phyloP scores from a whole-genome alignment of 1,284 basidiomycete species.

The Ustilago trichophora region DNA sequence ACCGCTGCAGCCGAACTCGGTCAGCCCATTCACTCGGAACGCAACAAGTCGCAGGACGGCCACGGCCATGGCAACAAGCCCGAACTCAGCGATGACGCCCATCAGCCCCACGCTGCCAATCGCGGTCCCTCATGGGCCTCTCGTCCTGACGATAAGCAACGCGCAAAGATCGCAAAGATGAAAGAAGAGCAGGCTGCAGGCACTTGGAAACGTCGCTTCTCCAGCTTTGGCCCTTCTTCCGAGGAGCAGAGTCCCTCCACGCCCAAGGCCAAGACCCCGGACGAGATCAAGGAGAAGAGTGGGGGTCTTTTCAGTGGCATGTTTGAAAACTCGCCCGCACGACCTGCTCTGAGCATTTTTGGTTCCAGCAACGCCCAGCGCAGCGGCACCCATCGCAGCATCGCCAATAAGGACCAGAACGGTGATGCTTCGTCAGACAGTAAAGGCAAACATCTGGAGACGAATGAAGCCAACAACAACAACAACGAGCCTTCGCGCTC shows the following conservation, averaged over 20 bases:
- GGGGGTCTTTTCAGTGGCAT: conserved; percentile 19
- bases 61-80: conserved; percentile 2
- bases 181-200: conserved; percentile 39
- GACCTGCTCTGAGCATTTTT: conserved; percentile 33
- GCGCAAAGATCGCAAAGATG: conserved; percentile 52
- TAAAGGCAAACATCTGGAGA: conserved; percentile 16
- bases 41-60: conserved; percentile 13
- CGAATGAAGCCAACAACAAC: too few species aligned
- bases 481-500: conserved; percentile 11
- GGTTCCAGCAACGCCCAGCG: conserved; percentile 14
- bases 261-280: conserved; percentile 10
- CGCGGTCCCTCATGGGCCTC: conserved; percentile 56
- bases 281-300: conserved; percentile 23
- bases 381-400: conserved; percentile 1
- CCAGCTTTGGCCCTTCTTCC: conserved; percentile 15
- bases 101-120: conserved; percentile 35
- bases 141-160: conserved; percentile 52
- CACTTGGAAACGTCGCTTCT: conserved; percentile 37
- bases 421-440: conserved; percentile 12
- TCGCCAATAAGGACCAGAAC: conserved; percentile 12
- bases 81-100: conserved; percentile 10
- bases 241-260: conserved; percentile 7
- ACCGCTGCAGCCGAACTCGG: conserved; percentile 30
- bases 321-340: conserved; percentile 16
- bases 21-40: conserved; percentile 29